These are phyloP conservation scores for Xylaria curta DNA, from an alignment of 495 filamentous ascomycete species.

Conservation along the genomic window DNA sequence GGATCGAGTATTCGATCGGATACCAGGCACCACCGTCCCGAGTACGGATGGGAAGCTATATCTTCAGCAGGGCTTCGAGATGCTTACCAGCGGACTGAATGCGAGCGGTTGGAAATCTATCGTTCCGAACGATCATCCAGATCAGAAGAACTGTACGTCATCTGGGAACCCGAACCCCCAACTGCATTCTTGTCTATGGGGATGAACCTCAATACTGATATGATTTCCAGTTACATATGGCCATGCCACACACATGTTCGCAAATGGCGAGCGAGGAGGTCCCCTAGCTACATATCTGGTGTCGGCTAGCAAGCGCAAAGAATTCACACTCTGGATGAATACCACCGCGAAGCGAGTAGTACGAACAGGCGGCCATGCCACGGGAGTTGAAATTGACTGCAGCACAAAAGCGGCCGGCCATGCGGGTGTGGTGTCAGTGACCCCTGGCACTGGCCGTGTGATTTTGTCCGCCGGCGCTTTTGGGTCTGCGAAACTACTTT, in stretches of 20 bases:
- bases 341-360: constrained; percentile 65
- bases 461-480: constrained; percentile 68
- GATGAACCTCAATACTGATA: background rate
- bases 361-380: constrained; percentile 59
- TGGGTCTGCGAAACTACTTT: constrained; percentile 66
- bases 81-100: constrained; percentile 55
- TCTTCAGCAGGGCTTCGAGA: constrained; percentile 62
- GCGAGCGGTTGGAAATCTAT: constrained; percentile 63
- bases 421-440: constrained; percentile 60
- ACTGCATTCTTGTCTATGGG: background rate
- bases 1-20: constrained; percentile 63
- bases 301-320: constrained; percentile 56
- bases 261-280: constrained; percentile 64
- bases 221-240: constrained; percentile 46
- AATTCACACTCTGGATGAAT: constrained; percentile 67
- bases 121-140: constrained; percentile 61
- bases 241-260: constrained; percentile 66
- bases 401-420: constrained; percentile 51
- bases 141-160: constrained; percentile 58
- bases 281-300: constrained; percentile 70
- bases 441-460: constrained; percentile 60
- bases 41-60: constrained; percentile 68
- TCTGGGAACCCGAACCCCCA: background rate
- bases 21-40: constrained; percentile 67
- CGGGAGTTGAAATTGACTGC: constrained; percentile 65